Conservation (phyloP, 106 monocot genomes). For the Dioscorea dumetorum region DNA sequence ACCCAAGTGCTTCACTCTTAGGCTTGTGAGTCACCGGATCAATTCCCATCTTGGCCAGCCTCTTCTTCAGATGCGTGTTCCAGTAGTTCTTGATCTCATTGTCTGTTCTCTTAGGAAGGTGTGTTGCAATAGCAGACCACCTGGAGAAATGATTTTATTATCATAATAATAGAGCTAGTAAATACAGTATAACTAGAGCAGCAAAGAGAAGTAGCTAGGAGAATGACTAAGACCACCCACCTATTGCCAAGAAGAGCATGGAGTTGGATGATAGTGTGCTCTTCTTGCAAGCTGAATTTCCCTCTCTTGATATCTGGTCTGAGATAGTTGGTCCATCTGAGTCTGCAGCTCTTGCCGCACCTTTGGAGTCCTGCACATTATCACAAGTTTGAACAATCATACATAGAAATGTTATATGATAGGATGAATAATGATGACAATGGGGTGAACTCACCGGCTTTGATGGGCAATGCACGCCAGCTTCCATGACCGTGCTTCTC, state of each 20-base stretch:
- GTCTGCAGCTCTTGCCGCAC: conserved; percentile 39
- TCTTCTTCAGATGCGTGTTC: conserved; percentile 84
- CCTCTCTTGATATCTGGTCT: conserved; percentile 51
- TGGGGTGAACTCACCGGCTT: conserved; percentile 15
- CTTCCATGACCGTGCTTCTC: conserved; percentile 43
- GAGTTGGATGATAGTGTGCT: conserved; percentile 52
- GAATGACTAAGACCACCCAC: background rate
- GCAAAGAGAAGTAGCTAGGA: no score
- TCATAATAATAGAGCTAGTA: no score
- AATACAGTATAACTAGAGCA: no score
- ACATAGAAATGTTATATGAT: background rate
- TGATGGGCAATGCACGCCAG: conserved; percentile 37
- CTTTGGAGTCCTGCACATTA: conserved; percentile 27
- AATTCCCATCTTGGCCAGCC: conserved; percentile 75
- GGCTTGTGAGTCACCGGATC: conserved; percentile 81
- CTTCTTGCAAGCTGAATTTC: conserved; percentile 46
- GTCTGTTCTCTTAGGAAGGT: conserved; percentile 77
- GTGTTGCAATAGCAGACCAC: conserved; percentile 80
- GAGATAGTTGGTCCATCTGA: conserved; percentile 37
- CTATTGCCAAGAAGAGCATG: conserved; percentile 55
- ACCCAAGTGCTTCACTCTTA: conserved; percentile 20
- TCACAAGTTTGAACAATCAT: background rate
- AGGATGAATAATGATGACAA: no score
- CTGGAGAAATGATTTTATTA: conserved; percentile 11
- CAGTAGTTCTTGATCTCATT: conserved; percentile 93